These are phyloP conservation scores for Diospyros kaki DNA, from an alignment of 148 eudicot species.

Conservation along the genomic window DNA sequence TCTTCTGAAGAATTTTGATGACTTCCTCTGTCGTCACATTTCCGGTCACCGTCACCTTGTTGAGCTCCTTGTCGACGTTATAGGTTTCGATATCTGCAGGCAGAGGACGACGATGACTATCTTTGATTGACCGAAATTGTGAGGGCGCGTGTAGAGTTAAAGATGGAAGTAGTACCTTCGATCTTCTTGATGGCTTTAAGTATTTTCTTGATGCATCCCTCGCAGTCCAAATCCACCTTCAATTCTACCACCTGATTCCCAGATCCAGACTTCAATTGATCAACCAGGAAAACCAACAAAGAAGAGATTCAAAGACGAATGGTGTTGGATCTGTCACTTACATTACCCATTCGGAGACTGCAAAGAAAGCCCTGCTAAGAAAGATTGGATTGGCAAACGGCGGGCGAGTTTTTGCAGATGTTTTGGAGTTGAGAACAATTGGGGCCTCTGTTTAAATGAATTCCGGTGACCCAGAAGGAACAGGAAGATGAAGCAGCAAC, in stretches of 20 bases:
- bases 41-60: slow-evolving; percentile 87
- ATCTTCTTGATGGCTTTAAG: slow-evolving; percentile 90
- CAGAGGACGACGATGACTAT: neutral
- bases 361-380: no score
- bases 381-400: no score
- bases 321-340: neutral
- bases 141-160: neutral
- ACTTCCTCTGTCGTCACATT: slow-evolving; percentile 74
- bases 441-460: no score
- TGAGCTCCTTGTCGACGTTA: slow-evolving; percentile 56
- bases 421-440: no score
- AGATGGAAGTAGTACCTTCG: slow-evolving; percentile 40
- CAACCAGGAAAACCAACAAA: neutral
- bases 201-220: slow-evolving; percentile 92
- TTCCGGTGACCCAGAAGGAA: no score
- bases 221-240: slow-evolving; percentile 88
- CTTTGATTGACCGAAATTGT: no score
- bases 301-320: neutral
- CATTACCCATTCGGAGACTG: slow-evolving; percentile 19
- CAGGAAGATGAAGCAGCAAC: no score
- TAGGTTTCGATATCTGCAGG: slow-evolving; percentile 78
- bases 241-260: slow-evolving; percentile 68
- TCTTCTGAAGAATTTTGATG: slow-evolving; percentile 64
- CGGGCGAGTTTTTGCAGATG: no score
- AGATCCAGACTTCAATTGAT: neutral